Evolutionary conservation across 1,139 yeast genomes (phyloP).

Genomic region (Yamadazyma sp.): DNA sequence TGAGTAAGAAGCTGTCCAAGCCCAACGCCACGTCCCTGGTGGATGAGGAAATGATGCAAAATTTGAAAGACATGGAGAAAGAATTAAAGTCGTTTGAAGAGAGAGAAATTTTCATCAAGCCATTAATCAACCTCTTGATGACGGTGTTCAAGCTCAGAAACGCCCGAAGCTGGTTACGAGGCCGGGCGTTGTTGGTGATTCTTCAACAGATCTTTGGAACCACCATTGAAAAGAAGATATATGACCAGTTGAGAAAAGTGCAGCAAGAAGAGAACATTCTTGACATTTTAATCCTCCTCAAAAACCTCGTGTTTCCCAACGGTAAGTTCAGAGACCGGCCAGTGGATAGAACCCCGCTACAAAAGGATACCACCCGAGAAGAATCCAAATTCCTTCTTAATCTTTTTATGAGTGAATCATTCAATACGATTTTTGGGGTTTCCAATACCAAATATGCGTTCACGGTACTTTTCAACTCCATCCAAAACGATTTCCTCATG

Average conservation of each 20-base stretch:
- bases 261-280: slow-evolving; percentile 51
- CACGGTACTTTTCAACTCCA: slow-evolving; percentile 55
- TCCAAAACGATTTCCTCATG: slow-evolving; percentile 74
- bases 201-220: slow-evolving; percentile 87
- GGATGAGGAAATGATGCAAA: slow-evolving; percentile 24
- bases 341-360: slow-evolving; percentile 46
- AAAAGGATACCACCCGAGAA: slow-evolving; percentile 51
- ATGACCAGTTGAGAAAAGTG: slow-evolving; percentile 34
- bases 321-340: slow-evolving; percentile 53
- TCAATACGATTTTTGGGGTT: slow-evolving; percentile 75
- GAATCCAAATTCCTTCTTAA: slow-evolving; percentile 62
- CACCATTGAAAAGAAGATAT: slow-evolving; percentile 73
- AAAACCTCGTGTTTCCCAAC: slow-evolving; percentile 62
- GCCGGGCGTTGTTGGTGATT: slow-evolving; percentile 77
- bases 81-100: slow-evolving; percentile 44
- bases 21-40: background rate
- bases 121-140: slow-evolving; percentile 75
- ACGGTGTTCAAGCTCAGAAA: slow-evolving; percentile 67
- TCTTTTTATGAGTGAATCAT: slow-evolving; percentile 59
- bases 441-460: slow-evolving; percentile 67
- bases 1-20: background rate
- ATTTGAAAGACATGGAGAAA: slow-evolving; percentile 41
- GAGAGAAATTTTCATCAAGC: slow-evolving; percentile 58
- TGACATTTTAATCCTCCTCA: slow-evolving; percentile 42
- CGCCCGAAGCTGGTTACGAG: slow-evolving; percentile 76